These are phyloP conservation scores for Cerioporus squamosus DNA, from an alignment of 1,284 basidiomycete genomes.

Conservation along the genomic window DNA sequence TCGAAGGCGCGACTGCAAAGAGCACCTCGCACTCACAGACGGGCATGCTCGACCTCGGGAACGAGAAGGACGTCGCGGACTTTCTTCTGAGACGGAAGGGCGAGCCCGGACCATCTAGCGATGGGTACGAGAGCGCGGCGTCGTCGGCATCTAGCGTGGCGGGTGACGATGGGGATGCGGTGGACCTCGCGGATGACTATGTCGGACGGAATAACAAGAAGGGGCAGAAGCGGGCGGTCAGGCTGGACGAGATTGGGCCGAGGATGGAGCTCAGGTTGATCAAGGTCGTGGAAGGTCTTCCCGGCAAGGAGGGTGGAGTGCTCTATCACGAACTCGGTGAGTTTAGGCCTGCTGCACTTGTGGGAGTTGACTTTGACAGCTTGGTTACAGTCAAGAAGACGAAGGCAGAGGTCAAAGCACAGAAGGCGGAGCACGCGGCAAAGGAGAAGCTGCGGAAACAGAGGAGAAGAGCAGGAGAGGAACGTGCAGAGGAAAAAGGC, in stretches of 20 bases:
- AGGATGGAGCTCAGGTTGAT: slow-evolving; percentile 92
- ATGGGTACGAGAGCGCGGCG: slow-evolving; percentile 85
- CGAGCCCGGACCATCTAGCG: slow-evolving; percentile 65
- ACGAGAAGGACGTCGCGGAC: slow-evolving; percentile 94
- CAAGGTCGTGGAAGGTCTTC: slow-evolving; percentile 95
- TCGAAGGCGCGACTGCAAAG: slow-evolving; percentile 66
- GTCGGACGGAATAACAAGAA: slow-evolving; percentile 94
- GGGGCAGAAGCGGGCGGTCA: slow-evolving; percentile 89
- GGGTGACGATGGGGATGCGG: slow-evolving; percentile 81
- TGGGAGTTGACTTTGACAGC: slow-evolving; percentile 1
- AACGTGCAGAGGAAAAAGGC: slow-evolving; percentile 84
- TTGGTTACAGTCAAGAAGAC: slow-evolving; percentile 77
- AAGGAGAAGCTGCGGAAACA: slow-evolving; percentile 77
- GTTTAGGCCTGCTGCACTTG: slow-evolving; percentile 30
- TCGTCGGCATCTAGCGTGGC: slow-evolving; percentile 79
- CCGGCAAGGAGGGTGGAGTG: slow-evolving; percentile 87
- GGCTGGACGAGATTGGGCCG: slow-evolving; percentile 94
- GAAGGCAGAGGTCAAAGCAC: slow-evolving; percentile 68
- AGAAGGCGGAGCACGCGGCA: slow-evolving; percentile 76
- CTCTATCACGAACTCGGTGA: slow-evolving; percentile 91
- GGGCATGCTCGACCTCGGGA: slow-evolving; percentile 80
- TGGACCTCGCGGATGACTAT: slow-evolving; percentile 90
- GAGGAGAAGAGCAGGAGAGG: slow-evolving; percentile 84
- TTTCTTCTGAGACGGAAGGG: slow-evolving; percentile 83
- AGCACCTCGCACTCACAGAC: slow-evolving; percentile 35